These are phyloP conservation scores for Phytophthora cryptogea DNA, from an alignment of 352 stramenopile species.

Conservation along the genomic window DNA sequence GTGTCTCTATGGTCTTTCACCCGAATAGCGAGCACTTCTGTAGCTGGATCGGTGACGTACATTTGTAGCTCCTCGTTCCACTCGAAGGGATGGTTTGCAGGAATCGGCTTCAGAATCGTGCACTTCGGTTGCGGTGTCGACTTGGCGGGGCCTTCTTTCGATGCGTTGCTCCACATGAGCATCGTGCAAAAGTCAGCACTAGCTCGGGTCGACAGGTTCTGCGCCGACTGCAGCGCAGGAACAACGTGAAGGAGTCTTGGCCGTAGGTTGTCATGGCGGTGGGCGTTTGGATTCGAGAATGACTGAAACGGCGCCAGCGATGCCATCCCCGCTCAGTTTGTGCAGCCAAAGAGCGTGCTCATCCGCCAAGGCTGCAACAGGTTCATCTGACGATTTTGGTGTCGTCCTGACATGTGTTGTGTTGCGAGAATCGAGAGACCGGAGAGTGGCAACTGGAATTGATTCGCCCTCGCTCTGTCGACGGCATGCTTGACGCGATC, in stretches of 20 bases:
- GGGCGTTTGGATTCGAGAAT: slow-evolving; percentile 9
- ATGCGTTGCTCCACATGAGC: slow-evolving; percentile 22
- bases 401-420: slow-evolving; percentile 2
- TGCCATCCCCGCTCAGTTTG: too few species aligned
- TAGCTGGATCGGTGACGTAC: slow-evolving; percentile 1
- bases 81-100: slow-evolving; percentile 3
- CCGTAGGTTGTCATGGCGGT: slow-evolving; percentile 13
- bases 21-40: slow-evolving; percentile 24
- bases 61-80: slow-evolving; percentile 32
- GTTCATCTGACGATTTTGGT: neutral
- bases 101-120: slow-evolving; percentile 10
- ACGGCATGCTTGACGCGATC: too few species aligned
- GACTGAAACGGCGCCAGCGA: slow-evolving; percentile 1
- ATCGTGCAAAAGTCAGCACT: slow-evolving; percentile 24
- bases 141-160: neutral
- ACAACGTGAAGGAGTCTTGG: slow-evolving; percentile 16
- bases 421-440: slow-evolving; percentile 3
- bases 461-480: too few species aligned
- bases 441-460: slow-evolving; percentile 7
- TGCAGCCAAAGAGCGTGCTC: slow-evolving; percentile 22
- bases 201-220: slow-evolving; percentile 9
- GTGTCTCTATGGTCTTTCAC: slow-evolving; percentile 25
- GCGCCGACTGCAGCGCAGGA: slow-evolving; percentile 16
- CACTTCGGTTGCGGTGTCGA: slow-evolving; percentile 19
- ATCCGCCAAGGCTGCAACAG: neutral